These are phyloP conservation scores for Metschnikowia vanudenii DNA, from an alignment of 805 yeast genomes.

Conservation along the genomic window DNA sequence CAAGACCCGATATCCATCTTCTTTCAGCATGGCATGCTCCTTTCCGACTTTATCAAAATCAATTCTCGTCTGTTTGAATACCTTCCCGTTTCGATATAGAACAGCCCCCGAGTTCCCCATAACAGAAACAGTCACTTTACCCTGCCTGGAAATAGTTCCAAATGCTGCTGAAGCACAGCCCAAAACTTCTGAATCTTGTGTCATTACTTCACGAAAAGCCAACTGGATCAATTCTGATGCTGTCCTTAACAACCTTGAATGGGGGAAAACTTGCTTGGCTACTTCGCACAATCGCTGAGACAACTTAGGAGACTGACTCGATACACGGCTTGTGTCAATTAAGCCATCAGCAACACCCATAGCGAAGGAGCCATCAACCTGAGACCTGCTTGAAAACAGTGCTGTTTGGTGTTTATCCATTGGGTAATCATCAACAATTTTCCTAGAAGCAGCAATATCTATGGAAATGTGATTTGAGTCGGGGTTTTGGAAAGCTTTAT, in stretches of 20 bases:
- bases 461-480: background rate
- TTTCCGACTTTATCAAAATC: background rate
- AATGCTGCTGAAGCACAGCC: background rate
- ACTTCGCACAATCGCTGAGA: background rate
- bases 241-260: too few relatives aligned
- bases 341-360: constrained; percentile 1
- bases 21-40: background rate
- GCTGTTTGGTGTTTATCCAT: background rate
- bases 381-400: background rate
- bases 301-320: background rate
- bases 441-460: background rate
- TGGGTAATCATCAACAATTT: background rate
- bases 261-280: background rate
- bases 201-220: background rate
- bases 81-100: background rate
- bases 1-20: background rate
- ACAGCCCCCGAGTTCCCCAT: constrained; percentile 1
- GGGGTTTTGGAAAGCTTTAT: too few relatives aligned
- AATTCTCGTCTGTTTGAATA: background rate
- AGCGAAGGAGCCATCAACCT: background rate
- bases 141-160: background rate
- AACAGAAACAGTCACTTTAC: background rate
- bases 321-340: background rate
- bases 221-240: background rate
- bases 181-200: background rate